Evolutionary conservation across 179 eudicot species (phyloP).

Genomic region (Corrigiola litoralis): DNA sequence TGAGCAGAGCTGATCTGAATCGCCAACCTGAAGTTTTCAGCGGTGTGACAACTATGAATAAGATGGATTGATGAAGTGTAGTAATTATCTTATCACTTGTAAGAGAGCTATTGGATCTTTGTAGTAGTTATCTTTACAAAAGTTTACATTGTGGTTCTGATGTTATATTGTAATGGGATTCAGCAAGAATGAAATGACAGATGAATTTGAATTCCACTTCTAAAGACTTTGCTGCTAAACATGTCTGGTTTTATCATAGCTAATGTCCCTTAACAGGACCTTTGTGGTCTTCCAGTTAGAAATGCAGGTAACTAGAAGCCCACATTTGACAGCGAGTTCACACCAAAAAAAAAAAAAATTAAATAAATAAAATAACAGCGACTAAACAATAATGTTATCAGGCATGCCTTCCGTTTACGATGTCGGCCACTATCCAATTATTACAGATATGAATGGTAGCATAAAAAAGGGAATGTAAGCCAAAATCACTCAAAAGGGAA

Average conservation of each 20-base stretch:
- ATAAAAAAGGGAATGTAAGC: no score
- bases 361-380: no score
- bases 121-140: not conserved
- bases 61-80: not conserved
- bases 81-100: not conserved
- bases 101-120: not conserved
- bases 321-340: no score
- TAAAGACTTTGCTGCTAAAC: not conserved
- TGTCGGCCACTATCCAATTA: no score
- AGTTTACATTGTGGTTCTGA: constrained; percentile 5
- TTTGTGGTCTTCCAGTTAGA: no score
- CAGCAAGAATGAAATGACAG: not conserved
- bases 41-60: not conserved
- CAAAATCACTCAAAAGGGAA: no score
- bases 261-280: not conserved
- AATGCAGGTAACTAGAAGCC: no score
- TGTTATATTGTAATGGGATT: constrained; percentile 2
- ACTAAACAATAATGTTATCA: no score
- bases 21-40: not conserved
- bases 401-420: no score
- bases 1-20: not conserved
- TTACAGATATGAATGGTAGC: no score
- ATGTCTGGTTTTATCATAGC: not conserved
- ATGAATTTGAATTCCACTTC: not conserved
- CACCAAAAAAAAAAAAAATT: no score